Evolutionary conservation across 805 yeast genomes (phyloP), one percentile per base, ranked within the genome.

Genomic region (Novakomyces olei): DNA sequence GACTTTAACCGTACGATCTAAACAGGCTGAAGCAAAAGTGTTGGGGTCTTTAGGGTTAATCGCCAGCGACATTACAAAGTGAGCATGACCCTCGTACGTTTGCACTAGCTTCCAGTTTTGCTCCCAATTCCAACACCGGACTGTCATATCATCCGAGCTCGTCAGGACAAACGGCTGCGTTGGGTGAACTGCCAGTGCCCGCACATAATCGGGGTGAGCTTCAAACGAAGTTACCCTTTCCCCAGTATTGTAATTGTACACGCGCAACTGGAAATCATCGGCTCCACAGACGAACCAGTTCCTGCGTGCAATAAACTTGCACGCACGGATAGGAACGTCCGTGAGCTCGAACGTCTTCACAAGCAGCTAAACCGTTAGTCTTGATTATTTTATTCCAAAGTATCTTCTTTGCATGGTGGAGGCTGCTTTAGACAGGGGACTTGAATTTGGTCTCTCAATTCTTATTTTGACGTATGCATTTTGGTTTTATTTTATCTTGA

Each of bases 91-190:
- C 55, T 79, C 93, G 51, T 77, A 88, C 24, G 73, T 69, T 53
- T 79, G 95, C 51, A 79, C 88, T 42, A 75, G 57, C 44, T 69
- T 69, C 98, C 98, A 88, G 48, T 67, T 69, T 48, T 71, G 69
- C 36, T 88, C 98, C 98, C 98, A 88, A 54, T 88, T 83, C 96
- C 96, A 88, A 49, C 83, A 64, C 55, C 74, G 80, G 49, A 88
- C 69, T 27, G 91, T 68, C 62, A 77, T 69, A 52, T 88, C 98
- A 56, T 88, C 98, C 30, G 85, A 72, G 25, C 81, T 78, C 2
- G 95, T 76, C 45, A 88, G 61, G 32, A 88, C 64, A 45, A 76
- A 77, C 16, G 96, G 91, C 56, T 77, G 78, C 12, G 85, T 64
- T 27, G 96, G 95, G 55, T 88, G 98, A 27, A 85, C 92, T 7